These are phyloP conservation scores for Helianthus tuberosus DNA, from an alignment of 129 eudicot species.

Conservation along the genomic window DNA sequence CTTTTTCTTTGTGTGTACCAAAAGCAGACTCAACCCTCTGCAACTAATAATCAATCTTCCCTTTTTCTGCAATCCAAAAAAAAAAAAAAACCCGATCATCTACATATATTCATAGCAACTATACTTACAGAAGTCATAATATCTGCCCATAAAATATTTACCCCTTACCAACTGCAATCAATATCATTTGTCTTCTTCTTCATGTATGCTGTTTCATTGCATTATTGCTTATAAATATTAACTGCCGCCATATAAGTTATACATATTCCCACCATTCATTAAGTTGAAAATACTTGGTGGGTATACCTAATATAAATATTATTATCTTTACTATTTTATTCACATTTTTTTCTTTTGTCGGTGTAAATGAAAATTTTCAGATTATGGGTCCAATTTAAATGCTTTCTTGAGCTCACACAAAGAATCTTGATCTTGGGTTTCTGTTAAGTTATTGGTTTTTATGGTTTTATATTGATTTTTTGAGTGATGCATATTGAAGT, in stretches of 20 bases:
- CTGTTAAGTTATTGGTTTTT: background rate
- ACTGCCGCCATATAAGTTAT: conserved; percentile 5
- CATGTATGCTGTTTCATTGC: conserved; percentile 9
- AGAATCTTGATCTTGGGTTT: conserved; percentile 19
- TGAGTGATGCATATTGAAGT: conserved; percentile 56
- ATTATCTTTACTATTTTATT: background rate
- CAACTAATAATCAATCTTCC: conserved; percentile 2
- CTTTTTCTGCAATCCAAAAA: background rate
- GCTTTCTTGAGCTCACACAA: conserved; percentile 8
- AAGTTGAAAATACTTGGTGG: conserved; percentile 11
- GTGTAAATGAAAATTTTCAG: conserved; percentile 18
- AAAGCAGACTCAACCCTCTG: conserved; percentile 10
- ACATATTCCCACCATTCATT: conserved; percentile 7
- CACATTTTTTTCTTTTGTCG: conserved; percentile 21
- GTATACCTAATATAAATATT: conserved; percentile 21
- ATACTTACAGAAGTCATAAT: background rate
- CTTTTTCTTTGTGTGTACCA: conserved; percentile 18
- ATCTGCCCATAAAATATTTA: background rate
- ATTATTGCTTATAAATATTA: conserved; percentile 20
- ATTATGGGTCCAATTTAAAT: conserved; percentile 8
- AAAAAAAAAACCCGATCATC: background rate
- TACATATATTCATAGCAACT: background rate
- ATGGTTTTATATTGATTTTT: background rate
- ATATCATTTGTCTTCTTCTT: conserved; percentile 22
- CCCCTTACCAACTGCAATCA: conserved; percentile 11